phyloP scores from a whole-genome alignment of 441 rosid species.

The Syzygium malaccense region DNA sequence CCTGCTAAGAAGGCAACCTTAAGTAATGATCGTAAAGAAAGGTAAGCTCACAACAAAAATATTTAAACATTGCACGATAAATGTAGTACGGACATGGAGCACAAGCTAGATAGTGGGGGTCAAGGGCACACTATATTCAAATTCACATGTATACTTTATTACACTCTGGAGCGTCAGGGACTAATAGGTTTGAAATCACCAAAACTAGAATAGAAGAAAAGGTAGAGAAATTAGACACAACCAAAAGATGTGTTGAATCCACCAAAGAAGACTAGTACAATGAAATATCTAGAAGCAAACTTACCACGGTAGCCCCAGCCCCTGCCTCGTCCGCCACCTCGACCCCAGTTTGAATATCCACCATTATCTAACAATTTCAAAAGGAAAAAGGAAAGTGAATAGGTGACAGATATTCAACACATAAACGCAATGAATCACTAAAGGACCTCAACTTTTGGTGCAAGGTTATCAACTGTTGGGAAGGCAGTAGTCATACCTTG shows the following conservation, averaged over 20 bases:
- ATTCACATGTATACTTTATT: neutral
- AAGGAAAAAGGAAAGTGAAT: neutral
- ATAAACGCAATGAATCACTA: neutral
- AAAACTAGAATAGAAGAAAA: neutral
- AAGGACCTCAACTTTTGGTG: neutral
- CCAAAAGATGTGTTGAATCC: neutral
- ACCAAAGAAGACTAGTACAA: neutral
- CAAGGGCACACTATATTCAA: neutral
- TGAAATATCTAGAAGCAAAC: neutral
- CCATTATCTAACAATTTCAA: slow-evolving; percentile 45
- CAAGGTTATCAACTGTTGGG: neutral
- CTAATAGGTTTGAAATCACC: neutral
- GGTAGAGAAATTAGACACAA: neutral
- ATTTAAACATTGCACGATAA: neutral
- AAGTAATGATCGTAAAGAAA: neutral
- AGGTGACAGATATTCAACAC: neutral
- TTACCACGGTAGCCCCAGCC: slow-evolving; percentile 59
- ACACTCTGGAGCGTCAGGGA: neutral
- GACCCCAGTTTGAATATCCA: slow-evolving; percentile 57
- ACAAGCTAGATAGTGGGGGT: neutral
- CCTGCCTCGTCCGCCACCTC: slow-evolving; percentile 77
- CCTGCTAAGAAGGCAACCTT: slow-evolving; percentile 13
- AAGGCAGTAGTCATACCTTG: neutral
- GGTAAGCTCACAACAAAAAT: neutral
- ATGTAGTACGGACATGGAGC: neutral